Conservation (phyloP, 2,329 filamentous ascomycete species). For the Coniochaeta prunicola region DNA sequence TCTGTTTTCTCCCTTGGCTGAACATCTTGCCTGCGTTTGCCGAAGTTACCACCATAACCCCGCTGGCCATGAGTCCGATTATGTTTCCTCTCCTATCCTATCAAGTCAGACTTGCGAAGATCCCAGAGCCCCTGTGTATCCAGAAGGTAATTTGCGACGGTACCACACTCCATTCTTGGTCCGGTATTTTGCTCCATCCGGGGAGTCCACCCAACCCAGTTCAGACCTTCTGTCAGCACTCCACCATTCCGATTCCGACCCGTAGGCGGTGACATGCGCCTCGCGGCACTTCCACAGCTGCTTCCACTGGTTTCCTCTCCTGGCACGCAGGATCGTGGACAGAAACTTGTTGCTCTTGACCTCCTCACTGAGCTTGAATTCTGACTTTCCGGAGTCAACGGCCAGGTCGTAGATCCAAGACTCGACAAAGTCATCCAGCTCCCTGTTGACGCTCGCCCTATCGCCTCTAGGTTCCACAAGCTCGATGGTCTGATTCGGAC, state of each 20-base stretch:
- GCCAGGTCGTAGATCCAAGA: constrained; percentile 5
- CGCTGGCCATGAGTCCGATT: too few relatives aligned
- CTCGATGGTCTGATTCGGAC: constrained; percentile 11
- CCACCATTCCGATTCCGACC: neutral
- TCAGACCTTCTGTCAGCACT: neutral
- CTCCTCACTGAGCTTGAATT: neutral
- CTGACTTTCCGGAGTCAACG: neutral
- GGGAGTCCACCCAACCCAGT: neutral
- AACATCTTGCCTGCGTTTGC: neutral
- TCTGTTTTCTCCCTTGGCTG: neutral
- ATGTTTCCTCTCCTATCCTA: neutral
- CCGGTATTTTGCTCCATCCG: neutral
- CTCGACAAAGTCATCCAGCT: constrained; percentile 14
- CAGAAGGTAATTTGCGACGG: neutral
- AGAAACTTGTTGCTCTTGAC: neutral
- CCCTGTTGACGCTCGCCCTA: constrained; percentile 9
- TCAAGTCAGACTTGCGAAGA: neutral
- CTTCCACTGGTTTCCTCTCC: neutral
- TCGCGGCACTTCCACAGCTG: neutral
- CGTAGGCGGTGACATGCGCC: neutral
- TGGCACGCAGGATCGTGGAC: neutral
- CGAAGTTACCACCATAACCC: too few relatives aligned
- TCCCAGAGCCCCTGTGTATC: neutral
- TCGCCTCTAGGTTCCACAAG: constrained; percentile 20
- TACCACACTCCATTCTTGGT: neutral